These are phyloP conservation scores for Saraca asoca DNA, from an alignment of 331 rosid genomes.

Conservation along the genomic window DNA sequence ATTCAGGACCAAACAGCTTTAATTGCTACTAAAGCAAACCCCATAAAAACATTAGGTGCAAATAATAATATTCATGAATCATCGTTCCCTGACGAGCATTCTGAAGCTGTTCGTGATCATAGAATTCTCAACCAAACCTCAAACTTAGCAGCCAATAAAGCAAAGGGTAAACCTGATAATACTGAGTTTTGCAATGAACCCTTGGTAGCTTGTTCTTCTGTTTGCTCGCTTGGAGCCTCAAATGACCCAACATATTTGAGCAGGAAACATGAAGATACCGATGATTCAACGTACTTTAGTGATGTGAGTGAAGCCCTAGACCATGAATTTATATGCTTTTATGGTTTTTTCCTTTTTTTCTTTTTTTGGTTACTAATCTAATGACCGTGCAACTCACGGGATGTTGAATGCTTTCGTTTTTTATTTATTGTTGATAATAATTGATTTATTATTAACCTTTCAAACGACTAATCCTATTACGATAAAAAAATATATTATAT, in stretches of 20 bases:
- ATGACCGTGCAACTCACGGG: no score
- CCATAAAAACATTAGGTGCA: conserved; percentile 13
- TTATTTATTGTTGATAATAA: no score
- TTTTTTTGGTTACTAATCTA: no score
- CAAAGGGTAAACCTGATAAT: conserved; percentile 25
- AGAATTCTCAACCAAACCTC: conserved; percentile 24
- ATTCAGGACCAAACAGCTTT: conserved; percentile 26
- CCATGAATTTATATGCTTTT: neutral
- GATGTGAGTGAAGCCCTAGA: conserved; percentile 42
- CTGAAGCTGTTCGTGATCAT: conserved; percentile 33
- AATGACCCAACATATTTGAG: conserved; percentile 34
- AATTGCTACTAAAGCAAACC: conserved; percentile 7
- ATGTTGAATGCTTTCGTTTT: no score
- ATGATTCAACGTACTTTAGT: conserved; percentile 38
- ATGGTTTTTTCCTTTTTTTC: no score
- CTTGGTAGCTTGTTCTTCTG: conserved; percentile 38
- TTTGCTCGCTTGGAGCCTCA: conserved; percentile 58
- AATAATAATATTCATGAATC: conserved; percentile 8
- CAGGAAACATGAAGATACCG: conserved; percentile 39
- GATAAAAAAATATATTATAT: no score
- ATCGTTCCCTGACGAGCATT: conserved; percentile 31
- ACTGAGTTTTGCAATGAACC: conserved; percentile 9
- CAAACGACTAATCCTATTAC: no score
- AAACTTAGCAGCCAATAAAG: conserved; percentile 10
- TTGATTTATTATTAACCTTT: no score